Evolutionary conservation across 306 rosid genomes (phyloP).

Genomic region (Acacia acuminata): DNA sequence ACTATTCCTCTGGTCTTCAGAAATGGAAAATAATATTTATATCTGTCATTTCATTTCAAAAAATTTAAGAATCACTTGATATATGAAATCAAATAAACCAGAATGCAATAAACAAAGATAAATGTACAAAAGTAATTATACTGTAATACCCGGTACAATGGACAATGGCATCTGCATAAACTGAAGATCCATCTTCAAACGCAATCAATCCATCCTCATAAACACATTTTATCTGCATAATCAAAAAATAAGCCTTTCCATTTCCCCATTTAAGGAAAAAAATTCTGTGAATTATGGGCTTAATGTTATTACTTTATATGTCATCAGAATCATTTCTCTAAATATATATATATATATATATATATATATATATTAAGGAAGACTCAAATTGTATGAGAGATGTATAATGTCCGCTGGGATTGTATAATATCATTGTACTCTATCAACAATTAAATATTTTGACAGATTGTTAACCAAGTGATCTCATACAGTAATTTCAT

Average conservation of each 20-base stretch:
- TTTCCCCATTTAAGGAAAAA: not conserved
- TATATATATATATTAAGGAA: too few species aligned
- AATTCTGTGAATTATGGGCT: not conserved
- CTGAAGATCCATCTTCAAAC: conserved; percentile 42
- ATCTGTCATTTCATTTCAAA: conserved; percentile 15
- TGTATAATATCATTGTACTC: too few species aligned
- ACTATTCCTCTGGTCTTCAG: conserved; percentile 39
- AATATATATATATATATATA: too few species aligned
- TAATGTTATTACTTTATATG: too few species aligned
- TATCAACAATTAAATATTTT: too few species aligned
- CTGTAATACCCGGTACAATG: conserved; percentile 41
- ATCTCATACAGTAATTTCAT: too few species aligned
- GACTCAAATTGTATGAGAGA: not conserved
- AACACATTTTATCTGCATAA: too few species aligned
- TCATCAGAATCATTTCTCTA: too few species aligned
- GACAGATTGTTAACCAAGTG: too few species aligned
- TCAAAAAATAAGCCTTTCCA: too few species aligned
- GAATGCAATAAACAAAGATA: not conserved
- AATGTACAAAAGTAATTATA: not conserved
- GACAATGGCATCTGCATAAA: conserved; percentile 36
- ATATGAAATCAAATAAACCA: not conserved
- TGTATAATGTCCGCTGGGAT: too few species aligned
- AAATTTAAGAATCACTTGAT: not conserved
- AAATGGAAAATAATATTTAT: conserved; percentile 32
- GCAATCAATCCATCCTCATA: conserved; percentile 29